Conservation (phyloP, 1,284 basidiomycete genomes). For the Ganoderma sinense region DNA sequence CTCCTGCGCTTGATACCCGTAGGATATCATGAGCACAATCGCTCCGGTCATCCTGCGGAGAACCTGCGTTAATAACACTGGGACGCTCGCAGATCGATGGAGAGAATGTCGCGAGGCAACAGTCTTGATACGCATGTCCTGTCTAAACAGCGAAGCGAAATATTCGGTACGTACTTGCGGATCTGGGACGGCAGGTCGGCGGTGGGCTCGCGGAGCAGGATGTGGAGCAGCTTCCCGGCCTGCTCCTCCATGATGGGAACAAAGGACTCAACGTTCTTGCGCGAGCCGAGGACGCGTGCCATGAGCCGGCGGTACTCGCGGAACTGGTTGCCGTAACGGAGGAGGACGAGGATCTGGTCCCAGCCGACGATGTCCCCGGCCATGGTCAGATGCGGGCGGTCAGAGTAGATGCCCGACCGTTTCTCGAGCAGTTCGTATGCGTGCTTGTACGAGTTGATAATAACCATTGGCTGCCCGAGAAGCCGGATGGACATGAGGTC, state of each 20-base stretch:
- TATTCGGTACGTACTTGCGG: constrained; percentile 16
- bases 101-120: background rate
- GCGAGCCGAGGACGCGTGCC: constrained; percentile 27
- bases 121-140: background rate
- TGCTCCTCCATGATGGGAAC: constrained; percentile 34
- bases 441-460: constrained; percentile 62
- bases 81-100: background rate
- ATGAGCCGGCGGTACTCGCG: constrained; percentile 42
- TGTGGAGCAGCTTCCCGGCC: constrained; percentile 44
- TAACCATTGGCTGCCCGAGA: constrained; percentile 65
- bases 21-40: constrained; percentile 64
- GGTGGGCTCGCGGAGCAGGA: constrained; percentile 59
- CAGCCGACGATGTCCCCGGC: constrained; percentile 44
- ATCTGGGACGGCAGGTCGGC: constrained; percentile 46
- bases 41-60: constrained; percentile 60
- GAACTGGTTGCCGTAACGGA: constrained; percentile 44
- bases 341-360: constrained; percentile 42
- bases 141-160: background rate
- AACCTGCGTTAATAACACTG: background rate
- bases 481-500: constrained; percentile 47
- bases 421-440: constrained; percentile 52
- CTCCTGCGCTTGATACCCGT: constrained; percentile 68
- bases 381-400: constrained; percentile 43
- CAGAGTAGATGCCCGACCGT: constrained; percentile 44
- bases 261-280: constrained; percentile 35